Conservation (phyloP, 306 rosid species). For the Prunus davidiana region DNA sequence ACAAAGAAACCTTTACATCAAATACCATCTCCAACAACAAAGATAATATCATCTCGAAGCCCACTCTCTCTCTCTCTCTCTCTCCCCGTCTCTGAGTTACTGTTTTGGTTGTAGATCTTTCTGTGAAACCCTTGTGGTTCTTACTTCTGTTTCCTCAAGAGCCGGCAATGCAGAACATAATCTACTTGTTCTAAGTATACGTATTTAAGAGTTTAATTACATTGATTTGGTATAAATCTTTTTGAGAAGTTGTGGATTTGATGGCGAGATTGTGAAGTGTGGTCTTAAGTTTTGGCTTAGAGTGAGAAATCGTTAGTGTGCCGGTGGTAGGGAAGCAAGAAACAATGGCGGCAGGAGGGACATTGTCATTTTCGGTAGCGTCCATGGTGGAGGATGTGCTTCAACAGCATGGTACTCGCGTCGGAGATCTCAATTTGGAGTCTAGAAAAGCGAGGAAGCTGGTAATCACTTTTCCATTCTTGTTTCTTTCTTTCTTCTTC, state of each 20-base stretch:
- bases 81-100: neutral
- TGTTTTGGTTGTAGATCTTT: constrained; percentile 12
- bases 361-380: constrained; percentile 74
- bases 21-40: constrained; percentile 3
- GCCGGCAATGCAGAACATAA: neutral
- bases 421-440: constrained; percentile 74
- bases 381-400: constrained; percentile 89
- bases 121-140: neutral
- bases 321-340: neutral
- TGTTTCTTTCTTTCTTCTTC: neutral
- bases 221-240: neutral
- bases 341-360: constrained; percentile 35
- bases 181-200: no score
- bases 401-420: constrained; percentile 69
- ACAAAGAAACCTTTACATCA: constrained; percentile 52
- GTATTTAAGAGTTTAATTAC: neutral
- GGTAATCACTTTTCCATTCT: constrained; percentile 37
- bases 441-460: constrained; percentile 84
- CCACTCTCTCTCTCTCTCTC: neutral
- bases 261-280: constrained; percentile 8
- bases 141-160: neutral
- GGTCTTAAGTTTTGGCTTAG: neutral
- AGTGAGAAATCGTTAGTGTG: constrained; percentile 9
- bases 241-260: neutral
- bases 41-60: neutral